phyloP scores from a whole-genome alignment of 495 filamentous ascomycete species.

The Tuber borchii region DNA sequence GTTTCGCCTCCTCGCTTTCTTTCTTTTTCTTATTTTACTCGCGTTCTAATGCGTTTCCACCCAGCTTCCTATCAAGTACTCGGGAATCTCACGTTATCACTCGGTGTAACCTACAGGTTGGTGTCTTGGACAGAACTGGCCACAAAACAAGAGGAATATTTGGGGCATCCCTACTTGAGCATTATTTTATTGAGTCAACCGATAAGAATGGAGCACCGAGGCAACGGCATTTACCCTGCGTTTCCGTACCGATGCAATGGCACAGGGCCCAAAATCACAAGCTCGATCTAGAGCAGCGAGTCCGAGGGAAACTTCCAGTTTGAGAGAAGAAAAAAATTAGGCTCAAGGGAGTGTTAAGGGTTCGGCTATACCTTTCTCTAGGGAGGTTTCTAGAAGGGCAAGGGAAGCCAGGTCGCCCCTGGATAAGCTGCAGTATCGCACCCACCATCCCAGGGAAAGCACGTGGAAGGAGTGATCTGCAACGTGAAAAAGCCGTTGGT shows the following conservation, averaged over 20 bases:
- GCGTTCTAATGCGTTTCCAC: neutral
- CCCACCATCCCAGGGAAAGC: neutral
- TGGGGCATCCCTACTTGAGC: neutral
- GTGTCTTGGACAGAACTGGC: neutral
- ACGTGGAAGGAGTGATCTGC: neutral
- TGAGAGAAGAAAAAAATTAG: neutral
- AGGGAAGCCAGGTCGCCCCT: neutral
- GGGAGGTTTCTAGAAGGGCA: neutral
- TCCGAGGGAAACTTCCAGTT: neutral
- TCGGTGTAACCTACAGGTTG: neutral
- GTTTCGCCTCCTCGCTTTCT: neutral
- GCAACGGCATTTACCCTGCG: neutral
- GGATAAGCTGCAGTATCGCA: neutral
- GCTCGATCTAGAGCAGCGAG: neutral
- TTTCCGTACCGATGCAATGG: neutral
- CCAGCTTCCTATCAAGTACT: slow-evolving; percentile 2
- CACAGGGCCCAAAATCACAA: neutral
- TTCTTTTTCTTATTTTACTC: neutral
- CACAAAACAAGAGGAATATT: neutral
- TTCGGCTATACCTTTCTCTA: neutral
- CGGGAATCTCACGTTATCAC: slow-evolving; percentile 3
- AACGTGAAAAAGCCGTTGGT: neutral
- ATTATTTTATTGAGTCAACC: neutral
- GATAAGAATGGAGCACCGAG: neutral
- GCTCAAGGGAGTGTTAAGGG: neutral